Evolutionary conservation across 176 grass and related monocot species (phyloP), one percentile per base, ranked within the genome.

Genomic region (Raddia guianensis): DNA sequence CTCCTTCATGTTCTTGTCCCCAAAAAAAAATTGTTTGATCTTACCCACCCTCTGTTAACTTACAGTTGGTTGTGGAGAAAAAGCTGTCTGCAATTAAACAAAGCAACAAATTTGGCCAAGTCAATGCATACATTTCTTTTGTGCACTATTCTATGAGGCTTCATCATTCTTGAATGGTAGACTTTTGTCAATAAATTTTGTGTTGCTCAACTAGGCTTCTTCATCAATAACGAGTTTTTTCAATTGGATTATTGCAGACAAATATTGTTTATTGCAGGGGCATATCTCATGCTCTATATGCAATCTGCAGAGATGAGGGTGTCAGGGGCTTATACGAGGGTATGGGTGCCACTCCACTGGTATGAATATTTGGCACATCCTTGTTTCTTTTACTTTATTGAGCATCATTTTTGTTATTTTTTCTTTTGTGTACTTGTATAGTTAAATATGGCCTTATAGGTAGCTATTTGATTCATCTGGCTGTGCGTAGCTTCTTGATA

Each of bases 251-350:
- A 32, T 84, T 92, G 84, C 84, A 98, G 95, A 98, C 88, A 32
- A 98, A 94, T 62, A 93, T 78, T 79, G 75, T 87, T 9, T 95
- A 98, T 78, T 95, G 95, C 62, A 94, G 88, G 88, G 95, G 95
- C 87, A 98, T 98, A 84, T 92, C 85, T 34, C 95, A 98, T 91
- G 63, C 95, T 52, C 86, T 98, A 40, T 87, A 83, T 61, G 84
- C 88, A 3, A 94, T 95, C 70, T 98, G 92, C 75, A 93, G 92
- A 95, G 92, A 98, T 63, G 95, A 98, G 76, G 95, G 95, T 72
- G 16, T 87, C 47, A 87, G 70, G 63, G 95, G 92, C 15, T 84
- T 98, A 35, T 98, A 98, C 81, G 95, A 93, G 86, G 95, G 95
- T 84, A 88, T 98, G 77, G 95, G 95, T 63, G 90, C 95, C 46